phyloP scores from a whole-genome alignment of 2,329 filamentous ascomycete species.

The Scedosporium dehoogii region DNA sequence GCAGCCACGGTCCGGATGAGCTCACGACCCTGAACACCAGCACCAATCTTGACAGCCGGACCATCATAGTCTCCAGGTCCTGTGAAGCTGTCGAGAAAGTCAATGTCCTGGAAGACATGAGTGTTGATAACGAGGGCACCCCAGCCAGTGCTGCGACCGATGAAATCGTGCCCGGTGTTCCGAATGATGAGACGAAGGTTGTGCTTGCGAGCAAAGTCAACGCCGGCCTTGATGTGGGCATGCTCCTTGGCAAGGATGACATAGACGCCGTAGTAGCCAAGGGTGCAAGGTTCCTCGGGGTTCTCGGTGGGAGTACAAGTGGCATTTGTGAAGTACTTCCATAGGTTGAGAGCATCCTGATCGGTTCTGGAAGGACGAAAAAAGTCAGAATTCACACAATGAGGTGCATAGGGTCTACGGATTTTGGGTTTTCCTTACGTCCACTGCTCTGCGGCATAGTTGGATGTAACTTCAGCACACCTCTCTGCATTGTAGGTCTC shows the following conservation, averaged over 20 bases:
- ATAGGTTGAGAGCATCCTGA: conserved; percentile 21
- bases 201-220: conserved; percentile 23
- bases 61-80: conserved; percentile 36
- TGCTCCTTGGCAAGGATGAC: conserved; percentile 15
- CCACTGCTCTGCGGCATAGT: conserved; percentile 25
- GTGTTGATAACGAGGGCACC: conserved; percentile 49
- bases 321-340: conserved; percentile 33
- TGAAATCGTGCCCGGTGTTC: conserved; percentile 48
- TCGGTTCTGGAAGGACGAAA: conserved; percentile 10
- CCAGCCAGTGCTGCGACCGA: conserved; percentile 52
- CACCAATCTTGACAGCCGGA: conserved; percentile 39
- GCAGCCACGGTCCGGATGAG: conserved; percentile 29
- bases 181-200: conserved; percentile 44
- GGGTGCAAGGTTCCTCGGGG: conserved; percentile 22
- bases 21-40: conserved; percentile 41
- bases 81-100: conserved; percentile 30
- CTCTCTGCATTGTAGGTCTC: conserved; percentile 24
- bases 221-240: conserved; percentile 18
- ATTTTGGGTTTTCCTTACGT: conserved; percentile 18
- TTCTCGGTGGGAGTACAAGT: conserved; percentile 26
- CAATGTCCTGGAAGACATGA: conserved; percentile 38
- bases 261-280: conserved; percentile 29
- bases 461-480: conserved; percentile 20
- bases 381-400: no score
- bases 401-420: no score